Base-by-base conservation (phyloP, 495 filamentous ascomycete genomes). In the Aspergillus campestris region DNA sequence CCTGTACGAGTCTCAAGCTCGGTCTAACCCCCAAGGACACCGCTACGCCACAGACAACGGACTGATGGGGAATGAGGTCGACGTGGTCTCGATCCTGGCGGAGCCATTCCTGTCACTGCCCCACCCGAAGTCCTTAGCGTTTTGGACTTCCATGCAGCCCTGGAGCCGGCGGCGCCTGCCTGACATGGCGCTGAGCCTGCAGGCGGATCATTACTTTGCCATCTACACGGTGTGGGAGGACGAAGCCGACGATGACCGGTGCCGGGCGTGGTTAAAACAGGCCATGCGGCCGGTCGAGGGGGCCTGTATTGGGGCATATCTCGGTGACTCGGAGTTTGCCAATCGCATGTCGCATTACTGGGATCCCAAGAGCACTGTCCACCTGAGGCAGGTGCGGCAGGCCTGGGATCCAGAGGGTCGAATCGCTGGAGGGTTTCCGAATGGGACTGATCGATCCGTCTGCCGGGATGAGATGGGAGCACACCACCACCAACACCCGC, bases 161-260 rank as follows among this genome's bases (percentile, higher is more conserved):
- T 60, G 58, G 24, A 69, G 65, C 29, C 53, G 66, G 5, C 50
- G 63, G 3, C 38, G 50, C 11, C 53, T 69, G 6, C 57, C 60
- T 0, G 66, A 70, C 38, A 78, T 80, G 75, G 71, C 74, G 1
- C 47, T 77, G 3, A 69, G 60, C 11, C 61, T 78, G 62, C 73
- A 74, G 29, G 64, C 61, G 6, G 74, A 77, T 40, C 74, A 80
- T 51, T 80, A 78, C 40, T 68, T 80, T 44, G 67, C 74, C 0
- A 31, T 76, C 5, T 78, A 78, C 43, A 60, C 66, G 0, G 59
- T 78, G 0, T 78, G 73, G 73, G 69, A 74, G 31, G 53, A 70
- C 11, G 59, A 57, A 6, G 32, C 55, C 5, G 71, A 76, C 27
- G 74, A 76, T 46, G 44, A 31, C 1, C 45, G 51, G 5, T 73